Base-by-base conservation (phyloP, 2,329 filamentous ascomycete genomes). In the Plectosphaerella plurivora region DNA sequence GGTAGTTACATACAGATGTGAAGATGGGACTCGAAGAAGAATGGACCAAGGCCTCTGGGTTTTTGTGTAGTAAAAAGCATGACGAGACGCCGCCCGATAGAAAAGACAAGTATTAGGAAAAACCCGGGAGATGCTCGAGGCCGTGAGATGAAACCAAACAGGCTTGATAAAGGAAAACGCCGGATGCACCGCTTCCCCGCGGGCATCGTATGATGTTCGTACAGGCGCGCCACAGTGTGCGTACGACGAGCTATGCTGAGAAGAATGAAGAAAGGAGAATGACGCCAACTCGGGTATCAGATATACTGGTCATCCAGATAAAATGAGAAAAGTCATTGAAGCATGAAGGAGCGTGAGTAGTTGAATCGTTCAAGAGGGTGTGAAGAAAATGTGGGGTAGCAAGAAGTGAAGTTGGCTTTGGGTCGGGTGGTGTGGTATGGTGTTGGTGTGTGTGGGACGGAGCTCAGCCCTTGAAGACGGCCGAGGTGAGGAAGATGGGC, bases 381-480 rank as follows among this genome's bases (percentile, higher is more conserved):
- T 42, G 39, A 11, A 16, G 16, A 33, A 39, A 36, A 50, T n/a
- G 4, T 16, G 44, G 44, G 12, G 33, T 18, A 12, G 28, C 28
- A 33, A 33, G 48, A 36, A 50, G 24, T 5, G 39, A 50, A 50
- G 12, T 33, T 18, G 16, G 28, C 28, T 33, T 33, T 33, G 28
- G 28, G 28, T 33, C 28, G 28, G 25, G 28, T 33, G 28, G 28
- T 33, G 28, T 22, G 28, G 8, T 33, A 8, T 33, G 28, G 28
- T 33, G 28, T 33, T 22, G 22, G 22, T 22, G 22, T 22, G 22
- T 49, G 35, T n/a, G 20, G 22, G 16, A 14, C 39, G 16, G 18
- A n/a, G 9, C 15, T 55, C 48, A 55, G 11, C 45, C 51, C 45
- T 52, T 51, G 57, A 60, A 60, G 4, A 60, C 59, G 28, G 59